Conservation (phyloP, 2,329 filamentous ascomycete species). For the Verticillium nonalfalfae region DNA sequence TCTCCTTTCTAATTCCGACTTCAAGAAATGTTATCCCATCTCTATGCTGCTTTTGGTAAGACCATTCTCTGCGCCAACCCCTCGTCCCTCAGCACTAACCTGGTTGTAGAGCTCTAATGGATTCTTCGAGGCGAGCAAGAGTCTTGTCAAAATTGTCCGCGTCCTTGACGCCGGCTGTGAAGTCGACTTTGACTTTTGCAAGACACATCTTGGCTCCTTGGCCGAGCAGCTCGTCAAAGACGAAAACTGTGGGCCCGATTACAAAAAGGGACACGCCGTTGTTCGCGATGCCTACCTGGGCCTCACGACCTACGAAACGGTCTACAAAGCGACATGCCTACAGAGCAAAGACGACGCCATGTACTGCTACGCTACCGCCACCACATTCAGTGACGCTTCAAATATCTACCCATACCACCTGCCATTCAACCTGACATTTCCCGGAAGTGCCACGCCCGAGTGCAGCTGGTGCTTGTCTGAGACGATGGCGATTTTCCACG, state of each 20-base stretch:
- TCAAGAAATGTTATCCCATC: constrained; percentile 72
- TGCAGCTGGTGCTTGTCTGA: constrained; percentile 72
- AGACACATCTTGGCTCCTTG: constrained; percentile 54
- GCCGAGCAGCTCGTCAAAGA: constrained; percentile 57
- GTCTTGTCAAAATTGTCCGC: constrained; percentile 64
- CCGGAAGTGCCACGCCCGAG: constrained; percentile 58
- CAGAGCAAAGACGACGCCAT: constrained; percentile 56
- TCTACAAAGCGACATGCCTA: constrained; percentile 79
- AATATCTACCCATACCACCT: constrained; percentile 83
- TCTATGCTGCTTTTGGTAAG: constrained; percentile 76
- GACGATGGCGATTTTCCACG: constrained; percentile 76
- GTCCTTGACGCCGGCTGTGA: constrained; percentile 75
- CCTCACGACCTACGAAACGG: constrained; percentile 66
- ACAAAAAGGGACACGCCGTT: constrained; percentile 56
- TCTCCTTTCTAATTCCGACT: constrained; percentile 60
- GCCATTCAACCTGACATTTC: constrained; percentile 68
- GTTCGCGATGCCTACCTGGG: constrained; percentile 72
- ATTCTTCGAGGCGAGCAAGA: constrained; percentile 71
- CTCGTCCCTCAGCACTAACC: constrained; percentile 11
- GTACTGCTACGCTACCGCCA: constrained; percentile 80
- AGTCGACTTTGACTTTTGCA: constrained; percentile 61
- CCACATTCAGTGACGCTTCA: constrained; percentile 66
- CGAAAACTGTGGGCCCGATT: constrained; percentile 67
- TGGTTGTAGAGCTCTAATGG: constrained; percentile 63
- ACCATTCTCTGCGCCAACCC: no score